Base-by-base conservation (phyloP, 2,329 filamentous ascomycete genomes). In the Trichocomaceae sp. region DNA sequence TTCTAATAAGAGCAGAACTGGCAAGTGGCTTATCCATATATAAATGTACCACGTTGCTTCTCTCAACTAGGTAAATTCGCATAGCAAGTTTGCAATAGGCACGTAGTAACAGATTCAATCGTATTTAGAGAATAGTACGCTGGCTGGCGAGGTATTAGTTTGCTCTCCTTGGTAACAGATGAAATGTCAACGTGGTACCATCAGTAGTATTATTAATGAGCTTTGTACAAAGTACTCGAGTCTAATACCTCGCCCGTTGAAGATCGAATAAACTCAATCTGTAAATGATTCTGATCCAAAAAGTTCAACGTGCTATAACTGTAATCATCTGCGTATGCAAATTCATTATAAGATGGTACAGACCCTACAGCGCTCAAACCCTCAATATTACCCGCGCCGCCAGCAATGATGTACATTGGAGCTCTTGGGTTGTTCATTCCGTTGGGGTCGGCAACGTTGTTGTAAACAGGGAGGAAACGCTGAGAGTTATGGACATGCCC, bases 401-500 rank as follows among this genome's bases (percentile, higher is more conserved):
- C 80, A 2, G 79, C 75, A 7, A 82, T 69, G 45, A 80, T 78
- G 58, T 83, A 83, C 74, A 80, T 75, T 0, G 80, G 79, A 6
- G 66, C 74, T 60, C 79, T 78, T 0, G 83, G 83, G 26, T 78
- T 59, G 10, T 76, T 68, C 60, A 79, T 71, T 1, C 64, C 59
- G 55, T 77, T 58, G 58, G 78, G 7, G 62, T 82, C 68, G 0
- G 63, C 63, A 69, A 77, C 62, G 6, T 41, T 41, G 7, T 56
- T 56, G 26, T 56, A 56, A 5, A 56, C 50, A 13, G 54, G 54
- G 22, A 70, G 57, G 59, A 81, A 79, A 1, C 81, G 75, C 67
- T 83, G 79, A 23, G 77, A 76, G 66, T 81, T 82, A 66, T 83
- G 80, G 13, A 81, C 77, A 61, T 83, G 80, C 1, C 80, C 81